Evolutionary conservation across 805 yeast species (phyloP).

Genomic region (Schizosaccharomyces japonicus): DNA sequence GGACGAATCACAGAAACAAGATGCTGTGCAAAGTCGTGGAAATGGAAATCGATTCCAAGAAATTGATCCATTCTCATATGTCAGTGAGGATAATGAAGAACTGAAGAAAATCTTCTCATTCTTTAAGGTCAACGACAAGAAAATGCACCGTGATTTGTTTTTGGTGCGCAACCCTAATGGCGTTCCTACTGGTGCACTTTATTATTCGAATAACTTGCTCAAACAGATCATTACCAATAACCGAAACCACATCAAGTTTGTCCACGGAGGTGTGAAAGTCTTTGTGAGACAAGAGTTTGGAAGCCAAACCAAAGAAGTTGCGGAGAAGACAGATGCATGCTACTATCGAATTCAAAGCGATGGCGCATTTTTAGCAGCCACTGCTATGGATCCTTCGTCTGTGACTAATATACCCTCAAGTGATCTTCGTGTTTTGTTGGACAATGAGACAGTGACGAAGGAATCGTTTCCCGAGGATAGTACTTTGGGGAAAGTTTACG

Average conservation of each 20-base stretch:
- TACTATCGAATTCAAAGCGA: neutral
- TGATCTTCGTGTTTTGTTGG: neutral
- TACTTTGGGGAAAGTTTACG: neutral
- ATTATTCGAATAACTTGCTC: slow-evolving; percentile 63
- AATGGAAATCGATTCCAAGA: neutral
- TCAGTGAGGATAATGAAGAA: neutral
- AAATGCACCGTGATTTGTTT: slow-evolving; percentile 15
- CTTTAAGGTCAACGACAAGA: neutral
- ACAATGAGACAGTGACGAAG: neutral
- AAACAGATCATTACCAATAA: slow-evolving; percentile 42
- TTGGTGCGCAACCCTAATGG: slow-evolving; percentile 90
- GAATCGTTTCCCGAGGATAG: neutral
- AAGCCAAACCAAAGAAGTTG: neutral
- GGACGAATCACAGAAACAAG: neutral
- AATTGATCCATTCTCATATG: neutral
- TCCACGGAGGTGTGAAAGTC: slow-evolving; percentile 78
- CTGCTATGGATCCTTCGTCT: neutral
- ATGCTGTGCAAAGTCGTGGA: neutral
- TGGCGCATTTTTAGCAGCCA: neutral
- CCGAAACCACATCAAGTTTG: slow-evolving; percentile 60
- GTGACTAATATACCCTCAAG: neutral
- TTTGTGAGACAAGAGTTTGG: slow-evolving; percentile 56
- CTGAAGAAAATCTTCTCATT: slow-evolving; percentile 25
- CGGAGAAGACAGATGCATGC: neutral
- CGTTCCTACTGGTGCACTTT: slow-evolving; percentile 77